Conservation (phyloP, 352 stramenopile genomes). For the Pseudoperonospora humuli region DNA sequence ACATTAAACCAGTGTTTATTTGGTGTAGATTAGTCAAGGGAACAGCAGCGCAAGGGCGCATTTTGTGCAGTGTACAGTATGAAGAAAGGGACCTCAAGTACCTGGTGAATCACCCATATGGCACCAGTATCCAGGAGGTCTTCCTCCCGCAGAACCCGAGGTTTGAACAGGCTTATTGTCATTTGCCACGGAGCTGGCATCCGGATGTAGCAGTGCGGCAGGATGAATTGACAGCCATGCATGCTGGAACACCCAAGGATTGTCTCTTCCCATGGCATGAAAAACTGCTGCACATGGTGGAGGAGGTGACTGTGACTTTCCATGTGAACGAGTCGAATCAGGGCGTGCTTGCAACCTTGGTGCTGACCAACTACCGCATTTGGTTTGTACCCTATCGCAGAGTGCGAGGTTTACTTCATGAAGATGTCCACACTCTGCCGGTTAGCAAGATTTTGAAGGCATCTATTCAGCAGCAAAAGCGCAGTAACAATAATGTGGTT, state of each 20-base stretch:
- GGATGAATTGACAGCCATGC: slow-evolving; percentile 59
- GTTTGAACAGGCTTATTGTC: slow-evolving; percentile 68
- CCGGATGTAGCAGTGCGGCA: slow-evolving; percentile 54
- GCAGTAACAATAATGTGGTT: slow-evolving; percentile 71
- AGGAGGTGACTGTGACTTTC: slow-evolving; percentile 84
- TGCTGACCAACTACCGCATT: slow-evolving; percentile 78
- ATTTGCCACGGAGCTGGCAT: slow-evolving; percentile 76
- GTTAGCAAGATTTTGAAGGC: slow-evolving; percentile 75
- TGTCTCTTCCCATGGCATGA: slow-evolving; percentile 80
- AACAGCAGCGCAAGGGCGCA: slow-evolving; percentile 39
- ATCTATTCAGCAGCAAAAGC: slow-evolving; percentile 71
- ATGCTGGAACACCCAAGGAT: slow-evolving; percentile 57
- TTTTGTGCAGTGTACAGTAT: slow-evolving; percentile 69
- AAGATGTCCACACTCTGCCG: slow-evolving; percentile 77
- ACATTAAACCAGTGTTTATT: slow-evolving; percentile 56
- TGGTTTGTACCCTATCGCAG: slow-evolving; percentile 81
- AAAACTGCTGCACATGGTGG: slow-evolving; percentile 77
- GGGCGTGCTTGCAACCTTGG: slow-evolving; percentile 66
- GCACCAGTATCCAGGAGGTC: slow-evolving; percentile 68
- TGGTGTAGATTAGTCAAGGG: slow-evolving; percentile 72
- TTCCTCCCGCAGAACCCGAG: slow-evolving; percentile 75
- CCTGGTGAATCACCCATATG: slow-evolving; percentile 60
- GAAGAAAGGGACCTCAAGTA: slow-evolving; percentile 60
- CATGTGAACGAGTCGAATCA: slow-evolving; percentile 84
- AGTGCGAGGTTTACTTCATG: slow-evolving; percentile 64